These are phyloP conservation scores for Geranium brycei DNA, from an alignment of 345 rosid genomes.

Conservation along the genomic window DNA sequence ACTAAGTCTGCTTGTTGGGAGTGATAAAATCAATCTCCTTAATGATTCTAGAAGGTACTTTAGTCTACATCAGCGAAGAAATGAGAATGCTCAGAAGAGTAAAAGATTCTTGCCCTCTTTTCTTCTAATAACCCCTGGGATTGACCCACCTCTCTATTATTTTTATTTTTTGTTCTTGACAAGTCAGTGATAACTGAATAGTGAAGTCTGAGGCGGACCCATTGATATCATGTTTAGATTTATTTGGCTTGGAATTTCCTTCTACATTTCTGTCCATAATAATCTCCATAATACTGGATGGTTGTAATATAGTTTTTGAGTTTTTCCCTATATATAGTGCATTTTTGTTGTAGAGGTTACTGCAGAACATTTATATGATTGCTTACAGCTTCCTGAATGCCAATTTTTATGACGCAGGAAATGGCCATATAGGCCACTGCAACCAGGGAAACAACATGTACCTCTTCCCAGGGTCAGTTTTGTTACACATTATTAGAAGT, in stretches of 20 bases:
- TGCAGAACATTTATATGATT: constrained; percentile 1
- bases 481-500: constrained; percentile 1
- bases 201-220: neutral
- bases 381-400: constrained; percentile 8
- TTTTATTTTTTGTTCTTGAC: too few species aligned
- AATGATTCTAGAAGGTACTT: too few species aligned
- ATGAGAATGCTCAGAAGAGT: neutral
- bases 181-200: neutral
- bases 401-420: constrained; percentile 33
- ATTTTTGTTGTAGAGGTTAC: neutral
- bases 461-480: constrained; percentile 90
- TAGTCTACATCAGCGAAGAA: neutral
- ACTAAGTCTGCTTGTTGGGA: too few species aligned
- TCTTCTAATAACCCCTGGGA: too few species aligned
- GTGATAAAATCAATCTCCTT: too few species aligned
- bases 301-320: too few species aligned
- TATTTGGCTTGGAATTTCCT: neutral
- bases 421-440: constrained; percentile 72
- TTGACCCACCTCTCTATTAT: neutral
- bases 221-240: too few species aligned
- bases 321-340: neutral
- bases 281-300: neutral
- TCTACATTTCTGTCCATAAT: neutral
- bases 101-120: neutral
- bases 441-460: constrained; percentile 99